Evolutionary conservation across 108 stramenopile genomes (phyloP).

Genomic region (Skeletonema marinoi): DNA sequence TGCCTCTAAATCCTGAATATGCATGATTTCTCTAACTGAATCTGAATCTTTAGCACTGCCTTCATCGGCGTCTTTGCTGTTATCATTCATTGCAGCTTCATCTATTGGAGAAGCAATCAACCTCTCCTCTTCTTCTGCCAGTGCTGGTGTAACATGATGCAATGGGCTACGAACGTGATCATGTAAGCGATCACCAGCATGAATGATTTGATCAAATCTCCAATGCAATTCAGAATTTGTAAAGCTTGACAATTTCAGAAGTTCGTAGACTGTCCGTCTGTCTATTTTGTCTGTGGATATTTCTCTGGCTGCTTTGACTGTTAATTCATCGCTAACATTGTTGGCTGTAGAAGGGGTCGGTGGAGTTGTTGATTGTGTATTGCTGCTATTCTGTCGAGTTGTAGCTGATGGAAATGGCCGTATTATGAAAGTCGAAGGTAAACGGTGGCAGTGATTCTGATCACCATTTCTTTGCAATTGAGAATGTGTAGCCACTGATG

Average conservation of each 20-base stretch:
- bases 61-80: neutral
- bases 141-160: neutral
- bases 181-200: neutral
- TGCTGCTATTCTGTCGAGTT: neutral
- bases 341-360: neutral
- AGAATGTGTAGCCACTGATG: neutral
- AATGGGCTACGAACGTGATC: neutral
- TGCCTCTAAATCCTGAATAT: slow-evolving; percentile 18
- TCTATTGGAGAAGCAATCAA: neutral
- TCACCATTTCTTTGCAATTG: neutral
- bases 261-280: slow-evolving; percentile 2
- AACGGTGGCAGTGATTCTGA: neutral
- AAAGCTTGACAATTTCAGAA: slow-evolving; percentile 19
- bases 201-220: slow-evolving; percentile 27
- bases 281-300: slow-evolving; percentile 12
- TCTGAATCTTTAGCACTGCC: neutral
- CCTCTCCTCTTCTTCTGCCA: neutral
- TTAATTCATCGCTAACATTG: neutral
- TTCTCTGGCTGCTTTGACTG: neutral
- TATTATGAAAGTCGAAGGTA: neutral
- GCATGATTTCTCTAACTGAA: slow-evolving; percentile 3
- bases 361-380: neutral
- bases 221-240: slow-evolving; percentile 28
- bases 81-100: neutral
- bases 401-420: neutral